Conservation (phyloP, 129 eudicot species). For the Centella asiatica region DNA sequence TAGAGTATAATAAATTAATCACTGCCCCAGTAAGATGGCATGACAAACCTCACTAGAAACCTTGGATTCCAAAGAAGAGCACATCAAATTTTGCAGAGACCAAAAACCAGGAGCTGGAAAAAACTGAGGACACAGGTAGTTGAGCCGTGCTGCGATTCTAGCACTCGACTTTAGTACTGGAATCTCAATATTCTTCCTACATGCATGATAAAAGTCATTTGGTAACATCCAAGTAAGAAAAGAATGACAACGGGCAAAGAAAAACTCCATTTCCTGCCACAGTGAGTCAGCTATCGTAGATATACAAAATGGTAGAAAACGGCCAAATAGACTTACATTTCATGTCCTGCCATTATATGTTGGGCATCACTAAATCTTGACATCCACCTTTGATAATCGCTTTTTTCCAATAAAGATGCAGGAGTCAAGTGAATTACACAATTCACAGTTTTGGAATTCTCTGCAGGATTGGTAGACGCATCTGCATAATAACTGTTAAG, state of each 20-base stretch:
- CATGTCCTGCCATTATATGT: slow-evolving; percentile 89
- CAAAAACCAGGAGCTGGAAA: slow-evolving; percentile 96
- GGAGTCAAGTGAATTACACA: slow-evolving; percentile 90
- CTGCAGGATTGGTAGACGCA: slow-evolving; percentile 24
- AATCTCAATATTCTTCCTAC: slow-evolving; percentile 74
- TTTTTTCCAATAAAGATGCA: slow-evolving; percentile 33
- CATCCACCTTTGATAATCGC: slow-evolving; percentile 76
- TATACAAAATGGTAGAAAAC: no score
- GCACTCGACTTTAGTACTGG: slow-evolving; percentile 82
- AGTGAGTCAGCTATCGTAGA: no score
- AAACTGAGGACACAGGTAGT: slow-evolving; percentile 82
- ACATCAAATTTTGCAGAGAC: slow-evolving; percentile 35
- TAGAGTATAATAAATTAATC: background rate
- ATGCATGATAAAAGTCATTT: background rate
- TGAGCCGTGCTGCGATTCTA: slow-evolving; percentile 63
- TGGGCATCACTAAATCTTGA: slow-evolving; percentile 61
- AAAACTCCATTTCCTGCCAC: no score
- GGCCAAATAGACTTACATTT: slow-evolving; percentile 37
- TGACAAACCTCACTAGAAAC: slow-evolving; percentile 35
- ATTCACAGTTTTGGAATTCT: slow-evolving; percentile 44
- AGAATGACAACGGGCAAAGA: background rate
- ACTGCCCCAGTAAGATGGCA: background rate
- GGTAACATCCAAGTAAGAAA: background rate
- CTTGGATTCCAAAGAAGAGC: slow-evolving; percentile 1
- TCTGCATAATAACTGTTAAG: slow-evolving; percentile 45